Percentiles rank a stretch among this genome's conserved stretches.
These are phyloP conservation scores for Lactarius sanguifluus DNA, from an alignment of 768 basidiomycete species.

Conservation along the genomic window DNA sequence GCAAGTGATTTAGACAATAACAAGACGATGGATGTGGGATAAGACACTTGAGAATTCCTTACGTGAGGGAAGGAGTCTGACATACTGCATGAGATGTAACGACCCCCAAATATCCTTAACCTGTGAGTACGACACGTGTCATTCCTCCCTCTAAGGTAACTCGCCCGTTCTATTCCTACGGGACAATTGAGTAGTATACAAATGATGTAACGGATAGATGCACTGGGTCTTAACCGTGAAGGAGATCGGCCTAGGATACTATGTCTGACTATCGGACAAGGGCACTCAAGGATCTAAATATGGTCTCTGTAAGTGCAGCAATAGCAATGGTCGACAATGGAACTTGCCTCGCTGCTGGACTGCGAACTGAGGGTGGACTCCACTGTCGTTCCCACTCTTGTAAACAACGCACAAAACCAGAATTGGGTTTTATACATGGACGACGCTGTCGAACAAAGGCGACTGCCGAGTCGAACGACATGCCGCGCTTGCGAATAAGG, in stretches of 20 bases:
- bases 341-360: slow-evolving; percentile 19
- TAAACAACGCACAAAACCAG: slow-evolving; percentile 57
- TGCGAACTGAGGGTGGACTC: slow-evolving; percentile 14
- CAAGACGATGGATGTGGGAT: no score
- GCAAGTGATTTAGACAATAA: no score
- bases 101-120: no score
- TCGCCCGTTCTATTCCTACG: not conserved
- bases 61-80: no score
- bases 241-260: slow-evolving; percentile 4
- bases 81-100: no score
- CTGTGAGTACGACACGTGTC: no score
- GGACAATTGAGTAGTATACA: slow-evolving; percentile 12
- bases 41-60: no score
- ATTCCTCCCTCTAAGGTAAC: not conserved
- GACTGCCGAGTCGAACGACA: slow-evolving; percentile 68
- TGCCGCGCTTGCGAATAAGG: slow-evolving; percentile 70
- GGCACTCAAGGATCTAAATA: slow-evolving; percentile 16
- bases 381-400: slow-evolving; percentile 30
- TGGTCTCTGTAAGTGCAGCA: not conserved
- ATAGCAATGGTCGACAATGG: not conserved
- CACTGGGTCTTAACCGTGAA: not conserved
- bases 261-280: slow-evolving; percentile 18
- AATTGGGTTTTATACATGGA: slow-evolving; percentile 74
- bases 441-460: slow-evolving; percentile 62
- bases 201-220: slow-evolving; percentile 12